Evolutionary conservation across 2,329 filamentous ascomycete genomes (phyloP).

Genomic region (Fusarium citri): DNA sequence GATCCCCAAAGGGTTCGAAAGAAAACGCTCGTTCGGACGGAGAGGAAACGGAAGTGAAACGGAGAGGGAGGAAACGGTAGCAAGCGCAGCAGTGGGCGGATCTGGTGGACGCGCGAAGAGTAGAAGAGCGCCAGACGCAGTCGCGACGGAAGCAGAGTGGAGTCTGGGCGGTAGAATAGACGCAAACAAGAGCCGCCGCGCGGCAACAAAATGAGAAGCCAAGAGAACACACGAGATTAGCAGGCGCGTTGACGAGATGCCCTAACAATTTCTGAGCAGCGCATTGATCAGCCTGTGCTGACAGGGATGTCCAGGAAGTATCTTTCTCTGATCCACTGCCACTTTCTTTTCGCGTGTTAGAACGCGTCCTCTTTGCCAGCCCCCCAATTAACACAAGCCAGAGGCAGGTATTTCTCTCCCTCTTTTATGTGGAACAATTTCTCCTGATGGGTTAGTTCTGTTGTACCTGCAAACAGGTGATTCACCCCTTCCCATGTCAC

Average conservation of each 20-base stretch:
- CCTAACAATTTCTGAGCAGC: background rate
- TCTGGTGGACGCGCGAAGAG: background rate
- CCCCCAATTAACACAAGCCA: background rate
- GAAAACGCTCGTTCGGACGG: background rate
- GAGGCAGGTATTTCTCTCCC: background rate
- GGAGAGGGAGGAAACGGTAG: background rate
- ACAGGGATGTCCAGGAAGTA: background rate
- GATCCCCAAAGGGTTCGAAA: background rate
- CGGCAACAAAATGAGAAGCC: no score
- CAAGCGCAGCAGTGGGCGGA: background rate
- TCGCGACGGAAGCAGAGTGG: no score
- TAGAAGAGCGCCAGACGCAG: no score
- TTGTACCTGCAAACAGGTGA: background rate
- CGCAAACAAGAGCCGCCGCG: background rate
- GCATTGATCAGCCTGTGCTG: background rate
- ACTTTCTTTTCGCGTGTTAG: background rate
- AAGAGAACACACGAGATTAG: background rate
- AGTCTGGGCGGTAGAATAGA: background rate
- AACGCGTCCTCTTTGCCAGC: background rate
- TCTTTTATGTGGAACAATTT: background rate
- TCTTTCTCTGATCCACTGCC: background rate
- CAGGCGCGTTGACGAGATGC: background rate
- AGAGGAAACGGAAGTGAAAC: background rate
- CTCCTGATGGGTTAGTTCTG: background rate
- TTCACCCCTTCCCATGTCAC: background rate